A percentile compares a stretch with the other conserved stretches of the same genome.
These are phyloP conservation scores for Trypanosoma brucei DNA, from an alignment of 208 protist genomes.

Conservation along the genomic window DNA sequence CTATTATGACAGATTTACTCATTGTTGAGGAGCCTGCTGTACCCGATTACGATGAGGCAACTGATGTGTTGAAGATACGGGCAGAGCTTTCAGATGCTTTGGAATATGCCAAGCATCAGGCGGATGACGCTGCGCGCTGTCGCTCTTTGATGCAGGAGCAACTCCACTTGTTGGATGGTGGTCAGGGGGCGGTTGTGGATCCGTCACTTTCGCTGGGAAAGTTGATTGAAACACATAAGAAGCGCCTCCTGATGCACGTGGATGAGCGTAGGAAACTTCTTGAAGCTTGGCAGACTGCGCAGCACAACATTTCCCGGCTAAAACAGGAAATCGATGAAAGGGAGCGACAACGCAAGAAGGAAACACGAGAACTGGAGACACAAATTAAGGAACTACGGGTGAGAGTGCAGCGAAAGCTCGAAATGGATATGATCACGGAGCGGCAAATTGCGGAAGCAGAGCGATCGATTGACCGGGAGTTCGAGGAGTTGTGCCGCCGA, in stretches of 20 bases:
- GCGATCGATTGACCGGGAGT: constrained; percentile 31
- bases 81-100: constrained; percentile 2
- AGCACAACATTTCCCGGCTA: constrained; percentile 11
- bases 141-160: constrained; percentile 10
- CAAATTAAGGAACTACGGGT: constrained; percentile 36
- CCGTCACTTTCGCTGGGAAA: not conserved
- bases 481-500: constrained; percentile 28
- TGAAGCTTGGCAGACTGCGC: constrained; percentile 16
- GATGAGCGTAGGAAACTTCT: constrained; percentile 2
- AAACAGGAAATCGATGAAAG: constrained; percentile 7
- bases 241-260: not conserved
- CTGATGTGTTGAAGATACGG: not conserved
- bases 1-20: constrained; percentile 6
- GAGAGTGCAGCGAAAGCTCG: constrained; percentile 52
- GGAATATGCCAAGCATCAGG: constrained; percentile 3
- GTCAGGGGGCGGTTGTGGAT: not conserved
- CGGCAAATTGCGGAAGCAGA: constrained; percentile 42
- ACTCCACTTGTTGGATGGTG: constrained; percentile 2
- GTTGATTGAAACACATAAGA: not conserved
- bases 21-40: not conserved
- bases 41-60: not conserved
- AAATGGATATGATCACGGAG: constrained; percentile 51
- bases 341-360: constrained; percentile 15
- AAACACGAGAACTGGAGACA: constrained; percentile 31
- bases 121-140: constrained; percentile 6